phyloP scores from a whole-genome alignment of 2,329 filamentous ascomycete genomes.

The Fusarium clavum region DNA sequence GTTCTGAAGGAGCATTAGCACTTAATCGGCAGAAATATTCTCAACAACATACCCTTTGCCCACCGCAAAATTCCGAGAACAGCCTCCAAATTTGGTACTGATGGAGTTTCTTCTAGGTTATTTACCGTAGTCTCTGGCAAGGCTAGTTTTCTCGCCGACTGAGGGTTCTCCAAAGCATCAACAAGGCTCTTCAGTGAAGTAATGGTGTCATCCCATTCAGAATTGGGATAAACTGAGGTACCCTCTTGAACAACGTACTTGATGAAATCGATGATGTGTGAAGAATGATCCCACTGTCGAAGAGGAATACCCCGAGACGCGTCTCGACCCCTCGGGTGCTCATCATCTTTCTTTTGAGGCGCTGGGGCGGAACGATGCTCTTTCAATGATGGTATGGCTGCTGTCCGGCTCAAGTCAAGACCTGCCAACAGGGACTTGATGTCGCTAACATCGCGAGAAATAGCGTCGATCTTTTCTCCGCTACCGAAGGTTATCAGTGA shows the following conservation, averaged over 20 bases:
- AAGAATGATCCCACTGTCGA: slow-evolving; percentile 49
- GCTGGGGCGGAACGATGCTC: neutral
- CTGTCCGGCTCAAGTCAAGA: slow-evolving; percentile 19
- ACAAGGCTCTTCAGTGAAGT: slow-evolving; percentile 22
- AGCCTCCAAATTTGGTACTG: slow-evolving; percentile 48
- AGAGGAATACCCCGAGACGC: neutral
- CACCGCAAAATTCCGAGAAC: slow-evolving; percentile 48
- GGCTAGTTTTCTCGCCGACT: neutral
- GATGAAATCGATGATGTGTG: slow-evolving; percentile 51
- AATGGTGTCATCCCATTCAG: neutral
- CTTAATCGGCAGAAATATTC: fast-evolving
- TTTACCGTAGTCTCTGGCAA: too few species aligned
- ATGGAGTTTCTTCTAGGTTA: neutral
- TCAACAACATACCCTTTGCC: slow-evolving; percentile 45
- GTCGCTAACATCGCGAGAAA: slow-evolving; percentile 49
- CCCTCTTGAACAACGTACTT: slow-evolving; percentile 35
- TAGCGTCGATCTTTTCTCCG: slow-evolving; percentile 53
- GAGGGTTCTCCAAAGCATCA: slow-evolving; percentile 2
- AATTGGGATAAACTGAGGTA: neutral
- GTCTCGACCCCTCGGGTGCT: fast-evolving
- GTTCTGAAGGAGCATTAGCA: slow-evolving; percentile 32
- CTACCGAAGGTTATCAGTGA: slow-evolving; percentile 20
- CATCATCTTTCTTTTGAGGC: fast-evolving
- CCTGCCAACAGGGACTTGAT: slow-evolving; percentile 47
- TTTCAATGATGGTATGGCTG: neutral